Base-by-base conservation (phyloP, 1,139 yeast species). In the Debaryomyces psychrophilus region DNA sequence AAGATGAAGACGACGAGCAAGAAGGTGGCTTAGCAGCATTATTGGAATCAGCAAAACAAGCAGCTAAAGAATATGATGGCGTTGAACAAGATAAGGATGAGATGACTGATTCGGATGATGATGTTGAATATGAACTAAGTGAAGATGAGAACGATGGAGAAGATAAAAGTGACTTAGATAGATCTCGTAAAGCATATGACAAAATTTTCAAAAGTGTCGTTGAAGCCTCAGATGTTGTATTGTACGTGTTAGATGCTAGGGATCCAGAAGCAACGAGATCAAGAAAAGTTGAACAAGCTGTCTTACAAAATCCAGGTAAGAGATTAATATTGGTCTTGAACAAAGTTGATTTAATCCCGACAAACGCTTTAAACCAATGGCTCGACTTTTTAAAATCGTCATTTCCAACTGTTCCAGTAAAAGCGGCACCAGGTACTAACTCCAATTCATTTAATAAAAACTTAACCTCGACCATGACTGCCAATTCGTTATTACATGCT, bases 251-350 rank as follows among this genome's bases (percentile, higher is more conserved):
- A 61, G 99, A 93, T 69, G 97, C 99, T 2, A 84, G 99, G 67
- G 97, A 93, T 68, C 99, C 99, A 44, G 97, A 89, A 65, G 84
- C 92, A 28, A 93, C 99, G 4, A 82, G 99, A 63, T 90, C 97
- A 9, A 82, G 84, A 63, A 89, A 83, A 62, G 95, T 93, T 33
- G 99, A 93, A 72, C 87, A 89, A 62, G 89, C 95, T 1, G 92
- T 93, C 33, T 71, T 92, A 51, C 87, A 87, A 60, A 81, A 83
- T 56, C 71, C 76, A 15, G 88, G 88, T 49, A 93, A 93, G 69
- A 82, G 97, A 64, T 77, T 95, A 54, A 86, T 93, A 46, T 81
- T 90, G 57, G 81, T 93, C 34, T 73, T 93, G 58, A 93, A 93
- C 75, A 93, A 93, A 68, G 90, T 93, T 51, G 99, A 93, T 70